Percentiles rank a stretch among this genome's conserved stretches.
These are phyloP conservation scores for Przewalskia tangutica DNA, from an alignment of 257 asterid species.

Conservation along the genomic window DNA sequence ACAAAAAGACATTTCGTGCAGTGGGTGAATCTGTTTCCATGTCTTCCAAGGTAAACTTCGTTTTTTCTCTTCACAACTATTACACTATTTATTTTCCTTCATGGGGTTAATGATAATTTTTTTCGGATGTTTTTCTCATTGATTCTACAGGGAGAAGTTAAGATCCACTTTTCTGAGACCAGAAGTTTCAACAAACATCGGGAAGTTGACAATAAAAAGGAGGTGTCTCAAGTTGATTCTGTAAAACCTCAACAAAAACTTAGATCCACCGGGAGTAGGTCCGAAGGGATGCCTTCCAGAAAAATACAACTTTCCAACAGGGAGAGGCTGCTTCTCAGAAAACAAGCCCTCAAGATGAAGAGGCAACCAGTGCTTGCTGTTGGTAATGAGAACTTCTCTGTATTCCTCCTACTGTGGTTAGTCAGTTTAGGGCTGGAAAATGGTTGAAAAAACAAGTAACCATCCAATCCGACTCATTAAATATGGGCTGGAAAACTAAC, in stretches of 20 bases:
- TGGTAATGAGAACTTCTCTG: slow-evolving; percentile 36
- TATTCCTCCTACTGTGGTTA: neutral
- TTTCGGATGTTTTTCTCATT: neutral
- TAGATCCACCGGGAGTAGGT: slow-evolving; percentile 17
- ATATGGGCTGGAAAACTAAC: no score
- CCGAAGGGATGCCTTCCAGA: slow-evolving; percentile 19
- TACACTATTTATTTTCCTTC: neutral
- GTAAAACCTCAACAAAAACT: slow-evolving; percentile 20
- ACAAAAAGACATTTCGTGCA: slow-evolving; percentile 12
- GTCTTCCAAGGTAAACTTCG: slow-evolving; percentile 15
- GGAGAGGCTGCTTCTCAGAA: slow-evolving; percentile 86
- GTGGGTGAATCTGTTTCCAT: neutral
- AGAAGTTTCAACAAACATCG: slow-evolving; percentile 8
- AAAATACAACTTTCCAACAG: slow-evolving; percentile 58
- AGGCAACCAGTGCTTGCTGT: slow-evolving; percentile 63
- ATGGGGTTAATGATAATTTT: neutral
- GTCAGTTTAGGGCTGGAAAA: neutral
- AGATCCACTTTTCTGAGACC: slow-evolving; percentile 21
- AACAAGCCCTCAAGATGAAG: slow-evolving; percentile 65
- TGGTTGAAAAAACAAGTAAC: no score
- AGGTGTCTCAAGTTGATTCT: slow-evolving; percentile 12
- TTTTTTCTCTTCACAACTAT: neutral
- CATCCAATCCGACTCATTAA: no score
- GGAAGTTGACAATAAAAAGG: slow-evolving; percentile 9
- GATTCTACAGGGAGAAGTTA: slow-evolving; percentile 23